Evolutionary conservation across 129 eudicot species (phyloP), one percentile per base, ranked within the genome.

Genomic region (Flaveria bidentis): DNA sequence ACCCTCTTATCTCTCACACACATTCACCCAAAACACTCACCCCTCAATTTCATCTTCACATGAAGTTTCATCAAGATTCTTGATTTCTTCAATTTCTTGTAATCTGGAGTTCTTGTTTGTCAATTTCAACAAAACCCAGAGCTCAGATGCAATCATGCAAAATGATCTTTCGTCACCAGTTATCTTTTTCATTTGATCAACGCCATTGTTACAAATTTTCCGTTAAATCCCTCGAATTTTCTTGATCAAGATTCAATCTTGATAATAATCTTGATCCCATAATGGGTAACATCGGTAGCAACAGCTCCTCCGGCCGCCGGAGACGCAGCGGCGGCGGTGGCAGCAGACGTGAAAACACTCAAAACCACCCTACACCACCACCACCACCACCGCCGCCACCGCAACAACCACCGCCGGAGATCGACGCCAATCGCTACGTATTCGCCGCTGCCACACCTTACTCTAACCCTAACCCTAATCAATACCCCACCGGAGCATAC

Each of bases 401-500:
- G 41, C 41, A 36, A 36, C 84, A 81, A 9, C 89, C 84, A 11
- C 91, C 67, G 53, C 84, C 87, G 18, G 86, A 92, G 80, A 76
- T 87, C 83, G 71, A 76, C 61, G 86, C 84, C 4, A 92, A 87
- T 44, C 82, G 85, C 0, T 84, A 84, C 52, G 91, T 89, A 17
- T 92, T 89, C 80, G 90, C 97, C 6, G 93, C 96, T 0, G 96
- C 93, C 9, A 84, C 96, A 49, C 96, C 97, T 0, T 91, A 81
- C 74, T 93, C 97, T 60, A 80, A 90, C 88, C 92, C 91, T 0
- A 84, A 83, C 85, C 89, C 90, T 51, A 81, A 81, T 73, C 90
- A 86, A 74, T 85, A 91, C 78, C 93, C 92, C 16, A 80, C 90
- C 13, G 75, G 80, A 14, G 64, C 80, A 12, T 87, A 78, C 69